These are phyloP conservation scores for Zymoseptoria ardabiliae DNA, from an alignment of 2,329 filamentous ascomycete genomes.

Conservation along the genomic window DNA sequence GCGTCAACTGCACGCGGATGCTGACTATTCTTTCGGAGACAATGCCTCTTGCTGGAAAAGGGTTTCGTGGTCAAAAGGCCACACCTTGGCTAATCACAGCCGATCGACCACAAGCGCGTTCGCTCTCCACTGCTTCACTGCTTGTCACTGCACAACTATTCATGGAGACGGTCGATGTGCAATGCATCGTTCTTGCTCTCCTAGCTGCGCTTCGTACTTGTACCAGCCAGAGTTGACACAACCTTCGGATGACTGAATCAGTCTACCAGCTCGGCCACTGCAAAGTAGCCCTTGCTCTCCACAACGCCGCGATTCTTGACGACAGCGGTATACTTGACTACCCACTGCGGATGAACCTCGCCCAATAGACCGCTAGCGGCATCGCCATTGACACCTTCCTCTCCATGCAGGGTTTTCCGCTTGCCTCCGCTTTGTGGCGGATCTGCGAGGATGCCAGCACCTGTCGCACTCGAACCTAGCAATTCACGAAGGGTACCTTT, in stretches of 20 bases:
- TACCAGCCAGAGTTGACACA: not conserved
- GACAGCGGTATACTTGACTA: conserved; percentile 94
- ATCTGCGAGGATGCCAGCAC: conserved; percentile 66
- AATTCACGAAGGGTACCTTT: conserved; percentile 77
- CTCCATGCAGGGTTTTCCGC: conserved; percentile 33
- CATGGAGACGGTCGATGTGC: no score
- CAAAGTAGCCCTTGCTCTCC: conserved; percentile 98
- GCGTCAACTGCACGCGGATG: no score
- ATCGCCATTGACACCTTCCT: conserved; percentile 46
- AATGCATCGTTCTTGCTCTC: no score
- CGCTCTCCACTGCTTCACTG: no score
- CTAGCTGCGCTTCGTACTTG: no score
- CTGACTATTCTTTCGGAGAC: no score
- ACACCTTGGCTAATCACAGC: no score
- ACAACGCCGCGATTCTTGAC: conserved; percentile 90
- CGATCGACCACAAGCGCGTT: no score
- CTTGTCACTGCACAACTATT: no score
- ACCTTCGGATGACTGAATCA: not conserved
- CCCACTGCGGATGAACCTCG: conserved; percentile 83
- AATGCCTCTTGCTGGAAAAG: no score
- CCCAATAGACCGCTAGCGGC: conserved; percentile 61
- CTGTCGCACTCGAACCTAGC: conserved; percentile 62
- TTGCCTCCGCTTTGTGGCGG: conserved; percentile 36
- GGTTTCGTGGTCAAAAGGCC: no score
- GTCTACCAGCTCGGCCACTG: conserved; percentile 56